Percentiles rank a stretch among this genome's conserved stretches.
Evolutionary conservation across 106 monocot species (phyloP).

Genomic region (Agapanthus africanus): DNA sequence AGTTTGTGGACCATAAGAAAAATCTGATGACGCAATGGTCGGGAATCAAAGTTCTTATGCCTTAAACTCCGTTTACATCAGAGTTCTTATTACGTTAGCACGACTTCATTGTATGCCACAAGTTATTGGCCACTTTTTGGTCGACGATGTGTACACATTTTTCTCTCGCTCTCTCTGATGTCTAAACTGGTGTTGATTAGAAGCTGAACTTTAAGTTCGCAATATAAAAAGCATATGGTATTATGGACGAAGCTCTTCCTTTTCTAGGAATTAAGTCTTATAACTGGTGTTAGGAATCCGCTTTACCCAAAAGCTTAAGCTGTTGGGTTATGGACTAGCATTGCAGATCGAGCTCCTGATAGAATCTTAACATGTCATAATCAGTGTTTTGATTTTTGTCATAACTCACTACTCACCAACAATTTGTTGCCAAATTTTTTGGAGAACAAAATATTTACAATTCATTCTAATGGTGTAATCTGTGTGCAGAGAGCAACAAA

Average conservation of each 20-base stretch:
- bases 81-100: not conserved
- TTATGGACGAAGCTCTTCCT: not conserved
- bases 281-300: too few species aligned
- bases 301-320: too few species aligned
- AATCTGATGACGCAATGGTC: not conserved
- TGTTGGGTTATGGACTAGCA: too few species aligned
- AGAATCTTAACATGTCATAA: not conserved
- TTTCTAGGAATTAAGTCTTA: too few species aligned
- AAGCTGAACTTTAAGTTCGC: not conserved
- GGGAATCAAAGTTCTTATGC: not conserved
- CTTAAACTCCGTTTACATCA: not conserved
- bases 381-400: not conserved
- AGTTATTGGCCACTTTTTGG: too few species aligned
- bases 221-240: constrained; percentile 46
- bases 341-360: too few species aligned
- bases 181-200: not conserved
- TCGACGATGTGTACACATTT: not conserved
- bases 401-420: not conserved
- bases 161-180: not conserved
- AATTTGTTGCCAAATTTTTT: not conserved
- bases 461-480: not conserved
- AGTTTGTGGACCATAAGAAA: too few species aligned
- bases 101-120: not conserved
- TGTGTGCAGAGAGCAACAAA: constrained; percentile 66
- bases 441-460: not conserved